Base-by-base conservation (phyloP, 2,329 filamentous ascomycete species). In the Ceratocystis diversiconidia region DNA sequence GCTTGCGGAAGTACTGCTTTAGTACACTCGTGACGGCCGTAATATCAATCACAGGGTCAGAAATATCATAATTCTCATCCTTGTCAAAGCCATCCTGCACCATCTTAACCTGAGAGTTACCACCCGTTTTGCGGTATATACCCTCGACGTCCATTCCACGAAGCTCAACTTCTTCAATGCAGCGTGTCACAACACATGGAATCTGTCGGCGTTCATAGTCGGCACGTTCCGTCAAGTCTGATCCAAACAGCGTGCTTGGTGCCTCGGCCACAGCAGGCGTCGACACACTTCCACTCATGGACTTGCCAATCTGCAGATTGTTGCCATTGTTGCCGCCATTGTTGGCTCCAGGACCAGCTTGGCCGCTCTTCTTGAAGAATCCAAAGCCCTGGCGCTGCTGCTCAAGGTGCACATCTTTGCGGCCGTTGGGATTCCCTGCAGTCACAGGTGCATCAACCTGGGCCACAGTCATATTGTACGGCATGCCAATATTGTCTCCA, bases 81-180 rank as follows among this genome's bases (percentile, higher is more conserved):
- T 86, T 87, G 74, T 96, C 92, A 73, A 99, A 97, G 12, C 92
- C 91, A 70, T 92, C 89, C 72, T 92, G 90, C 70, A 99, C 89
- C 72, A 84, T 81, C 74, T 95, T 95, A 73, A 96, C 88, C 74
- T 95, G 90, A 7, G 89, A 90, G 71, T 88, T 91, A 70, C 92
- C 94, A 66, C 94, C 94, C 62, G 92, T 96, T 80, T 99, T 99
- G 72, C 94, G 86, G 77, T 99, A 99, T 71, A 99, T 95, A 69
- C 94, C 94, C 77, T 97, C 94, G 70, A 95, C 84, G 71, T 97
- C 92, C 90, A 99, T 96, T 76, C 92, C 94, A 73, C 94, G 86
- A 25, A 94, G 78, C 75, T 99, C 94, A 48, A 99, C 94, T 76
- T 99, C 92, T 73, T 96, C 90, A 70, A 99, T 95, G 75, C 94